Base-by-base conservation (phyloP, 495 filamentous ascomycete genomes). In the Parathielavia hyrcaniae region DNA sequence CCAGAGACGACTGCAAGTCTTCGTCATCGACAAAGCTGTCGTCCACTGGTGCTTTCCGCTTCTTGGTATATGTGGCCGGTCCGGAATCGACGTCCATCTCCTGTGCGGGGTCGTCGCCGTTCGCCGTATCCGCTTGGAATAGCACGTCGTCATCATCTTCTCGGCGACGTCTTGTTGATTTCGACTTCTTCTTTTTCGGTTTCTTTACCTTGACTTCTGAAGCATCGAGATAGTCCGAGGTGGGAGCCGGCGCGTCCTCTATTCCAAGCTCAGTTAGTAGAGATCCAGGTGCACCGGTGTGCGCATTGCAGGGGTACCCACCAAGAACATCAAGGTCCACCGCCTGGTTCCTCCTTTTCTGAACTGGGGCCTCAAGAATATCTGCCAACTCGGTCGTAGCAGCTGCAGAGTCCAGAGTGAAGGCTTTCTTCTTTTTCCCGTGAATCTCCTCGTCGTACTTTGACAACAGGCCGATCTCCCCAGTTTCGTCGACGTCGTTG, bases 381-480 rank as follows among this genome's bases (percentile, higher is more conserved):
- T 85, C 80, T 12, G 77, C 74, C 49, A 84, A 43, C 62, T 91
- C 88, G 11, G 75, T 69, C 6, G 82, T 83, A 39, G 81, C 85
- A 20, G 89, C 90, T 55, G 82, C 76, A 2, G 83, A 85, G 69
- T 90, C 90, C 34, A 98, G 74, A 0, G 87, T 95, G 66, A 98
- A 97, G 16, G 79, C 76, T 72, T 95, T 97, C 50, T 82, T 80
- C 73, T 92, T 93, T 75, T 95, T 96, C 54, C 90, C 91, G 41
- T 89, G 82, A 48, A 96, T 95, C 65, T 95, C 91, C 66, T 96
- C 92, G 62, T 97, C 93, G 67, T 98, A 98, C 57, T 98, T 90
- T 22, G 83, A 79, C 46, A 98, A 74, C 30, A 98, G 80, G 4
- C 74, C 75, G 49, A 76, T 79, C 55, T 83, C 75, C 50, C 83